phyloP scores from a whole-genome alignment of 805 yeast genomes.

The Metschnikowia cubensis region DNA sequence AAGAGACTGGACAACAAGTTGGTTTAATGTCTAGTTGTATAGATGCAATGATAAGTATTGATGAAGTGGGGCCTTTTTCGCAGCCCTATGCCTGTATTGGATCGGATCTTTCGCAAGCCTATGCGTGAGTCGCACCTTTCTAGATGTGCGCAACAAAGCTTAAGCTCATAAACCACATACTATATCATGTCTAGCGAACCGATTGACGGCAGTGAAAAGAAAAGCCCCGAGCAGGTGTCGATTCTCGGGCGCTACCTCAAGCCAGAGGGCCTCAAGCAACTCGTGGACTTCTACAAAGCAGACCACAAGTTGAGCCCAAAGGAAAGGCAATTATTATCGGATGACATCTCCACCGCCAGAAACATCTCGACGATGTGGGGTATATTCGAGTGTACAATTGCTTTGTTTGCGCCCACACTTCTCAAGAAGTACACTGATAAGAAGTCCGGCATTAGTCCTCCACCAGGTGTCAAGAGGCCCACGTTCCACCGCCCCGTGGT shows the following conservation, averaged over 20 bases:
- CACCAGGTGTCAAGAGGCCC: conserved; percentile 9
- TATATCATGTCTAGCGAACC: not conserved
- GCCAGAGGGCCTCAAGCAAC: conserved; percentile 35
- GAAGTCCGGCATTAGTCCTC: conserved; percentile 2
- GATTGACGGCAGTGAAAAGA: not conserved
- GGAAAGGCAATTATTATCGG: conserved; percentile 42
- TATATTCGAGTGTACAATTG: conserved; percentile 38
- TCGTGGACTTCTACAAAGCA: conserved; percentile 44
- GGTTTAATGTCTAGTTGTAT: conserved; percentile 9
- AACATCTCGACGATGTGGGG: conserved; percentile 33
- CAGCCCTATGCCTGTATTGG: no score
- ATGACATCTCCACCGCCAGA: conserved; percentile 34
- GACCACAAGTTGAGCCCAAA: conserved; percentile 40
- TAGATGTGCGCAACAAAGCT: not conserved
- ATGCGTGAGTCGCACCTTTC: not conserved
- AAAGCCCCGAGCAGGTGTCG: conserved; percentile 5
- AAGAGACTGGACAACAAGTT: conserved; percentile 67
- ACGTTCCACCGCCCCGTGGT: conserved; percentile 29
- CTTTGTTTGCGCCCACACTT: conserved; percentile 41
- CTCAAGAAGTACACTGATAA: conserved; percentile 14
- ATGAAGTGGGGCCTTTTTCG: not conserved
- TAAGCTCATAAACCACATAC: not conserved
- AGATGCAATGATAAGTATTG: conserved; percentile 1
- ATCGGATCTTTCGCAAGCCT: not conserved
- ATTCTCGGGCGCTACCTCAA: conserved; percentile 21